Evolutionary conservation across 345 rosid species (phyloP).

Genomic region (Mallotus nudiflorus): DNA sequence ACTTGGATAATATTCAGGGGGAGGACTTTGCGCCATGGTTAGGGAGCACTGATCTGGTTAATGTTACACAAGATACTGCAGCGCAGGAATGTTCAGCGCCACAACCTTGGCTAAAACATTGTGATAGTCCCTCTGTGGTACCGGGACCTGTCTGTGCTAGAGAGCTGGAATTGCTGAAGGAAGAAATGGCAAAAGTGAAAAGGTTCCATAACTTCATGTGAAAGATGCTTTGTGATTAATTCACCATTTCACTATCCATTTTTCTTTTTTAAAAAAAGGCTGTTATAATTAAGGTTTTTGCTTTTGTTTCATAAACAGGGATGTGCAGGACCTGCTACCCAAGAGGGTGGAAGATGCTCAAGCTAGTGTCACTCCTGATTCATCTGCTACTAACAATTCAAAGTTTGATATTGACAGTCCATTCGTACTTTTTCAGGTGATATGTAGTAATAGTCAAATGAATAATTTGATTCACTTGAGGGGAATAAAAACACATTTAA

Average conservation of each 20-base stretch:
- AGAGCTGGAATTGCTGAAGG: conserved; percentile 52
- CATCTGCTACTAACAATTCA: conserved; percentile 53
- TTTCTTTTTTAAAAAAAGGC: neutral
- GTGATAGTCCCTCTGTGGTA: conserved; percentile 40
- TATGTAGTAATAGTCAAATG: neutral
- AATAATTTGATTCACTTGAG: neutral
- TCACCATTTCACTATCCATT: neutral
- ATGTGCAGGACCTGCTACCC: conserved; percentile 48
- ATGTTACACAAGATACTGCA: conserved; percentile 37
- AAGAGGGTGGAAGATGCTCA: conserved; percentile 53
- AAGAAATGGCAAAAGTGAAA: conserved; percentile 54
- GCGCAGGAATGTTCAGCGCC: conserved; percentile 40
- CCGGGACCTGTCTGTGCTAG: conserved; percentile 41
- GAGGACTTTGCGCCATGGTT: conserved; percentile 62
- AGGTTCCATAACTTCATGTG: conserved; percentile 38
- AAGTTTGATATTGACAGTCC: conserved; percentile 56
- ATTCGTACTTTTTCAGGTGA: conserved; percentile 59
- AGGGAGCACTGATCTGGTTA: conserved; percentile 43
- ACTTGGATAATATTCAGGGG: conserved; percentile 58
- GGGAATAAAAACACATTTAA: neutral
- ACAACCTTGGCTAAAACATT: conserved; percentile 42
- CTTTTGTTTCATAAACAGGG: conserved; percentile 45
- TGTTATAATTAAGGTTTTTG: conserved; percentile 1
- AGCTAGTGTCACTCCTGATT: conserved; percentile 60
- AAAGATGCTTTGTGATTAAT: neutral